Conservation (phyloP, 2,329 filamentous ascomycete genomes). For the Penicillium crustosum region DNA sequence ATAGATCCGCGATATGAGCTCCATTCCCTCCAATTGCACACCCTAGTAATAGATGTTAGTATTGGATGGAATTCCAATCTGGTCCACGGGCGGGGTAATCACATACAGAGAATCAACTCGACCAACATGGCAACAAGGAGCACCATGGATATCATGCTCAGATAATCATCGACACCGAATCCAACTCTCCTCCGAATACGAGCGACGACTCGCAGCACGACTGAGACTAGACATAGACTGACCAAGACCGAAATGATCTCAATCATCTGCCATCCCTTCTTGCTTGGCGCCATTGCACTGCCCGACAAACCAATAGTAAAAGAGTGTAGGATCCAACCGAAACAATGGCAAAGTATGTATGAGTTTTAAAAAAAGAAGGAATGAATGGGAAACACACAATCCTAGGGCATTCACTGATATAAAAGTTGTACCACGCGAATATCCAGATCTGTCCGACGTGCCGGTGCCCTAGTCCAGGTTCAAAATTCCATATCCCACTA, state of each 20-base stretch:
- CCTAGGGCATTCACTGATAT: constrained; percentile 1
- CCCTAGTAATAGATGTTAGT: constrained; percentile 27
- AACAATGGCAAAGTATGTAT: not conserved
- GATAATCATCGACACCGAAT: constrained; percentile 35
- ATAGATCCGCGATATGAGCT: constrained; percentile 23
- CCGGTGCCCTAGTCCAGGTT: not conserved
- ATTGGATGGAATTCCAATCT: not conserved
- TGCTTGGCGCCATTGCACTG: constrained; percentile 27
- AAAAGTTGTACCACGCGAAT: not conserved
- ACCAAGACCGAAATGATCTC: constrained; percentile 34
- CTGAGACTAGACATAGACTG: constrained; percentile 26
- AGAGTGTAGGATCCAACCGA: not conserved
- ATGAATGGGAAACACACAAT: not conserved
- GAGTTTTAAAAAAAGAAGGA: constrained; percentile 12
- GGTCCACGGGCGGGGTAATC: not conserved
- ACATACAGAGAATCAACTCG: constrained; percentile 33
- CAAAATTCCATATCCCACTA: not conserved
- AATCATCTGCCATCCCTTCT: constrained; percentile 31
- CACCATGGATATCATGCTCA: constrained; percentile 28
- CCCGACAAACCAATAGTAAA: not conserved
- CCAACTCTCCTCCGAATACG: constrained; percentile 30
- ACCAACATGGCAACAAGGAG: constrained; percentile 33
- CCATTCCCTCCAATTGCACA: constrained; percentile 36
- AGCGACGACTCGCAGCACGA: constrained; percentile 29
- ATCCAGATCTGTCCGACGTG: not conserved